Conservation (phyloP, 345 rosid genomes). For the Bruguiera sexangula region DNA sequence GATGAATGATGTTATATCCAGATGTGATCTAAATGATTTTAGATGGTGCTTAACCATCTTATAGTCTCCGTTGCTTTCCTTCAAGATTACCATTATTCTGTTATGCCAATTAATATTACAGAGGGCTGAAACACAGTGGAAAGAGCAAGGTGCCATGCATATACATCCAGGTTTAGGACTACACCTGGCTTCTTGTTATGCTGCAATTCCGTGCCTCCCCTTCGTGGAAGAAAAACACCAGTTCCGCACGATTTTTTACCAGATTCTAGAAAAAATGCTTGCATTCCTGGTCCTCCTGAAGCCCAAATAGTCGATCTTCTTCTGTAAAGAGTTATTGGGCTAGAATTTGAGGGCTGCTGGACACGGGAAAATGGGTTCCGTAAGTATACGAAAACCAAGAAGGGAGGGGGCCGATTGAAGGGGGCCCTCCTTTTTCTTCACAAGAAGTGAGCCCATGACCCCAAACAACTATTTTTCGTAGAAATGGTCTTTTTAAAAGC, state of each 20-base stretch:
- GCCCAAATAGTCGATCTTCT: constrained; percentile 24
- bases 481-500: too few species aligned
- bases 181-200: constrained; percentile 57
- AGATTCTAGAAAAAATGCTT: constrained; percentile 68
- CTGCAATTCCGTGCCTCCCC: constrained; percentile 33
- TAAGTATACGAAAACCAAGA: too few species aligned
- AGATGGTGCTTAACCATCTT: too few species aligned
- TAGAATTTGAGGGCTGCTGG: constrained; percentile 25
- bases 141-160: too few species aligned
- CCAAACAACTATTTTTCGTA: too few species aligned
- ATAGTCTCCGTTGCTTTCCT: neutral
- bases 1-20: neutral
- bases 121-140: too few species aligned
- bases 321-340: constrained; percentile 13
- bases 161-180: too few species aligned
- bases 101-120: neutral
- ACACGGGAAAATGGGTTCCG: neutral
- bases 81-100: neutral
- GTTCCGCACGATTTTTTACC: constrained; percentile 65
- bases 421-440: too few species aligned
- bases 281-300: constrained; percentile 61
- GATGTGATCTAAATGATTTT: too few species aligned
- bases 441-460: too few species aligned
- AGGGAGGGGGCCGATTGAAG: too few species aligned
- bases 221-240: constrained; percentile 78